Evolutionary conservation across 192 early-diverging fungal species (phyloP), one percentile per base, ranked within the genome.

Genomic region (Phycomyces nitens): DNA sequence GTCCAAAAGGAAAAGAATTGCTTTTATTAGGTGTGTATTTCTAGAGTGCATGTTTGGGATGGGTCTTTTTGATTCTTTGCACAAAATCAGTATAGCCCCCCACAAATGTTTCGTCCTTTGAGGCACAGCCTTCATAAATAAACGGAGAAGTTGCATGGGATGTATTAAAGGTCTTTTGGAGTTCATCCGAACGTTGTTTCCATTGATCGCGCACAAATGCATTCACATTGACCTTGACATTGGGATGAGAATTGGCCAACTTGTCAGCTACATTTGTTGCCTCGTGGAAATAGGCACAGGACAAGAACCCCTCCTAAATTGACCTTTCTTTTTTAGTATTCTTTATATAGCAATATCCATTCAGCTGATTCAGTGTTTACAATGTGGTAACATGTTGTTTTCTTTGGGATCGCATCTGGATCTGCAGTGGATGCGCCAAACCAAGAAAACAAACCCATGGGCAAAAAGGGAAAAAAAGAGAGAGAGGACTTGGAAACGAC

Each of bases 101-200:
- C 34, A 80, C 52, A 39, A 74, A 68, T 63, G 60, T 68, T 38
- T 66, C 64, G 8, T 71, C 43, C 11, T 53, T 34, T 29, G 50
- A 24, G 9, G 56, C 64, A 69, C 78, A 80, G 4, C 78, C 78
- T 58, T 80, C 74, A 57, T 80, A 80, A 55, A 80, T 75, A 44
- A 80, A 80, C 21, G 78, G 78, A 0, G 78, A 80, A 18, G 78
- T 72, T 40, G 57, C 59, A 55, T 80, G 78, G 18, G 49, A 41
- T 29, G 68, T 52, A 26, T 64, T 51, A 20, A 65, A 60, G 16
- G 60, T 58, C 61, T 71, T 55, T 49, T 64, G 58, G 15, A 76
- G 47, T 15, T 67, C 53, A 20, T 43, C 10, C 1, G 62, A 68
- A 27, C 74, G 60, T 38, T 65, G 58, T 47, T n/a, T 27, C 74